Base-by-base conservation (phyloP, 768 basidiomycete genomes). In the Punctularia strigosozonata region DNA sequence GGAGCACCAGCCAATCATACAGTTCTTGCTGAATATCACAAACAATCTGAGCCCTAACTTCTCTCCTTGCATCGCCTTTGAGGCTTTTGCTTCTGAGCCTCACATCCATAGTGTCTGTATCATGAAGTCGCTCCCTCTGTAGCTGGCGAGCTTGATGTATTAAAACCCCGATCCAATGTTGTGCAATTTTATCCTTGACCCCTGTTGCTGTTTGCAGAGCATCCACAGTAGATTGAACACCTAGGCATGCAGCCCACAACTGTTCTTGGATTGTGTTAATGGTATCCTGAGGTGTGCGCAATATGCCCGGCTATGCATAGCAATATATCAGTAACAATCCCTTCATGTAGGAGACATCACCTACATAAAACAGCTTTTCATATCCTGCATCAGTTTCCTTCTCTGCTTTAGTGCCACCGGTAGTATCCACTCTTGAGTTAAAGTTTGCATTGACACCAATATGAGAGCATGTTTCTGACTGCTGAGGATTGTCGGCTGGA, bases 401-500 rank as follows among this genome's bases (percentile, higher is more conserved):
- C 3, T 46, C 8, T 7, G n/a, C 42, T 3, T 44, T 40, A 0
- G 42, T 40, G 2, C 59, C 59, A 12, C 58, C 60, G 3, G 43
- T 31, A 3, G 23, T 8, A 36, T 57, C 58, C 5, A 24, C 25
- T 1, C 53, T 51, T 36, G 58, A 62, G 28, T 48, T 44, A 8
- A 40, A 36, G 24, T 54, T 55, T 13, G 40, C 44, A 7, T 50
- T 43, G 1, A 44, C 37, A 5, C 60, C 59, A 20, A 42, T 40
- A 41, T 57, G 47, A 0, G 53, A 58, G 8, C 52, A 40, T 0
- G 42, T 22, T 35, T 60, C 57, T 1, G 59, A 40, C 41, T 60
- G 60, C 40, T 57, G 54, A 0, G 59, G 59, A 39, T 61, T 61
- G 38, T 61, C 60, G 1, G 51, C 60, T 0, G 60, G 49, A 13